Evolutionary conservation across 2,329 filamentous ascomycete genomes (phyloP).

Genomic region (Verticillium albo-atrum): DNA sequence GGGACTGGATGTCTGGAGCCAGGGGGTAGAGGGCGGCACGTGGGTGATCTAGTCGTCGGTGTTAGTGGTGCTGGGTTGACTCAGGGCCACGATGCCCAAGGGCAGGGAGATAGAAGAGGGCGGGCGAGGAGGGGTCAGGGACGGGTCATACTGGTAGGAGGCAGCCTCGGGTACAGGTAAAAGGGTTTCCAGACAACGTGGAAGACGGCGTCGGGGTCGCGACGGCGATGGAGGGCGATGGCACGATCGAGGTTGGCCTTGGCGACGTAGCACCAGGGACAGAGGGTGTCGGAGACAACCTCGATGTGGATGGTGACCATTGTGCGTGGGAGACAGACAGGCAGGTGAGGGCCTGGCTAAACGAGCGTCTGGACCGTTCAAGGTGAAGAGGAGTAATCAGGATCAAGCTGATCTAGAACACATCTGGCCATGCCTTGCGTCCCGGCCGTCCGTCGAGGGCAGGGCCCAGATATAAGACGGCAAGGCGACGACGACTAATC

Average conservation of each 20-base stretch:
- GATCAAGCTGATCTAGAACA: background rate
- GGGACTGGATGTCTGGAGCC: background rate
- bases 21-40: background rate
- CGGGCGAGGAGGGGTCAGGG: background rate
- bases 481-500: background rate
- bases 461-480: background rate
- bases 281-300: conserved; percentile 45
- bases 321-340: background rate
- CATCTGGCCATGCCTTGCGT: background rate
- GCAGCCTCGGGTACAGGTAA: conserved; percentile 34
- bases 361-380: background rate
- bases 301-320: conserved; percentile 34
- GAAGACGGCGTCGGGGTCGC: conserved; percentile 38
- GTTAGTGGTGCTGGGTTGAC: conserved; percentile 32
- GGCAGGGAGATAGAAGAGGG: background rate
- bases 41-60: background rate
- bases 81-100: background rate
- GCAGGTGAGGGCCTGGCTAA: background rate
- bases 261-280: conserved; percentile 48
- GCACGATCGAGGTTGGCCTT: conserved; percentile 41
- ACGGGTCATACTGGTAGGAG: conserved; percentile 19
- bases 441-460: background rate
- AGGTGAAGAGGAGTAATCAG: background rate
- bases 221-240: conserved; percentile 32
- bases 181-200: conserved; percentile 43